These are phyloP conservation scores for Solanum acaule DNA, from an alignment of 257 asterid species.

Conservation along the genomic window DNA sequence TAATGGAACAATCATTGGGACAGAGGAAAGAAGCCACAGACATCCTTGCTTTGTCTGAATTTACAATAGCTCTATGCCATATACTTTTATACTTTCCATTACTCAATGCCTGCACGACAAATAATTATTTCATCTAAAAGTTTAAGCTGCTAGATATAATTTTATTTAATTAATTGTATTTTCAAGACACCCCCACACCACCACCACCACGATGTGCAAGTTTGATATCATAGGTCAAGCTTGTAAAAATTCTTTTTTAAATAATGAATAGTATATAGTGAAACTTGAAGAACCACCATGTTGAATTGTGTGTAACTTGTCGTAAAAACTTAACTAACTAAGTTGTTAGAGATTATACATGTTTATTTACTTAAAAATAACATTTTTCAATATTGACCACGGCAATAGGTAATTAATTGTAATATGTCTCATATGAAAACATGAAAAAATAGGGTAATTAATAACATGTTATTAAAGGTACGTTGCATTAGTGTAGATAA, in stretches of 20 bases:
- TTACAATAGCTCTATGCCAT: conserved; percentile 88
- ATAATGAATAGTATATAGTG: neutral
- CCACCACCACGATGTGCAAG: neutral
- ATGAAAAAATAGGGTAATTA: neutral
- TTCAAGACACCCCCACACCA: neutral
- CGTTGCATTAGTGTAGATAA: neutral
- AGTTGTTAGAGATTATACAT: neutral
- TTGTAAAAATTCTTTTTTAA: neutral
- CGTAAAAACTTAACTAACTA: neutral
- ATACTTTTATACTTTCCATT: conserved; percentile 80
- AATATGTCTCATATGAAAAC: neutral
- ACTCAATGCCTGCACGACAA: conserved; percentile 48
- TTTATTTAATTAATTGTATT: neutral
- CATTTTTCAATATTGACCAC: neutral
- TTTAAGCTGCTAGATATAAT: neutral
- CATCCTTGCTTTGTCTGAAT: conserved; percentile 49
- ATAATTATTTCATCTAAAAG: neutral
- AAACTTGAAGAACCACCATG: neutral
- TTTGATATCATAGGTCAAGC: neutral
- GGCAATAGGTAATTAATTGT: neutral
- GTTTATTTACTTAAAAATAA: neutral
- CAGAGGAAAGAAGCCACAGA: conserved; percentile 88
- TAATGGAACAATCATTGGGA: conserved; percentile 49
- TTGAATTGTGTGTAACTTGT: neutral
- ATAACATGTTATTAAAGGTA: neutral